phyloP scores from a whole-genome alignment of 2,329 filamentous ascomycete genomes.

The Domatiomyces catenatus region DNA sequence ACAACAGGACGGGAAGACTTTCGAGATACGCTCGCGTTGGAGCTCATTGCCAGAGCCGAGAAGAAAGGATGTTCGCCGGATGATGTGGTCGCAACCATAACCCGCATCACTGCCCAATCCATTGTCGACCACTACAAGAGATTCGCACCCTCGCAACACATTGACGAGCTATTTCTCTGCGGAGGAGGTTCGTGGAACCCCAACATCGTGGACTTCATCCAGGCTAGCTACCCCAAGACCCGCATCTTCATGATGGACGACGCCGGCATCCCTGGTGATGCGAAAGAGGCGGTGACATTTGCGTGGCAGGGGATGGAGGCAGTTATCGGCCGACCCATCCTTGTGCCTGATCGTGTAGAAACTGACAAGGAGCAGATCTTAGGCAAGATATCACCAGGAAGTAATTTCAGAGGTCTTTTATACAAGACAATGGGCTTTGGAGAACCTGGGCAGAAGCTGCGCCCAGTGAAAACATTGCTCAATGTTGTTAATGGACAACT shows the following conservation, averaged over 20 bases:
- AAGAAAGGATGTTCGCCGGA: conserved; percentile 32
- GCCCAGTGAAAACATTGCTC: conserved; percentile 36
- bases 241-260: conserved; percentile 42
- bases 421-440: conserved; percentile 39
- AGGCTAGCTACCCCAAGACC: conserved; percentile 33
- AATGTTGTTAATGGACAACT: conserved; percentile 35
- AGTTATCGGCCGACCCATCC: conserved; percentile 39
- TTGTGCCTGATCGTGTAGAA: conserved; percentile 40
- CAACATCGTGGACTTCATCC: conserved; percentile 41
- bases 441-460: conserved; percentile 27
- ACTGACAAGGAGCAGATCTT: conserved; percentile 37
- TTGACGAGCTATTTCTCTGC: conserved; percentile 46
- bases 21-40: conserved; percentile 39
- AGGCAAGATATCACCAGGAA: conserved; percentile 40
- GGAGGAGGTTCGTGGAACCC: conserved; percentile 44
- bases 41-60: conserved; percentile 35
- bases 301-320: conserved; percentile 48
- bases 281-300: conserved; percentile 46
- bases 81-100: conserved; percentile 44
- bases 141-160: conserved; percentile 29
- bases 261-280: conserved; percentile 40
- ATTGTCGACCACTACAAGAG: conserved; percentile 38
- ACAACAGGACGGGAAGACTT: conserved; percentile 47
- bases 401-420: conserved; percentile 41
- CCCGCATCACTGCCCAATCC: conserved; percentile 43